Evolutionary conservation across 768 basidiomycete species (phyloP), one percentile per base, ranked within the genome.

Genomic region (Phylloporus scabripes): DNA sequence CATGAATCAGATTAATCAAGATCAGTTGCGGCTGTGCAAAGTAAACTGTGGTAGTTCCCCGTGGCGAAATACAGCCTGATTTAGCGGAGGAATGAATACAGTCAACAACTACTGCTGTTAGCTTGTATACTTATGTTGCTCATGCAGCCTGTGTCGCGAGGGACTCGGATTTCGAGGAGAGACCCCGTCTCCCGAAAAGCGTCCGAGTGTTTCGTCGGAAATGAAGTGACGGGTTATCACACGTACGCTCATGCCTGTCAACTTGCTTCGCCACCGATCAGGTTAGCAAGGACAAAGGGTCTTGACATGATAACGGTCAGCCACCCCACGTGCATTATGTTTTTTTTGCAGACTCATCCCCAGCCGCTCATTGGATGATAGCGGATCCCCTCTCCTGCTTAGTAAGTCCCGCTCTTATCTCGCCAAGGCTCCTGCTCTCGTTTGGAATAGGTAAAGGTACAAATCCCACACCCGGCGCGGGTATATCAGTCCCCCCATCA

Each of bases 371-470:
- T 60, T 60, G 60, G 60, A 48, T 51, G 60, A 60, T 60, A 60
- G 38, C 26, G 8, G 1, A 34, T 42, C 45, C 32, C 52, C 59
- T 60, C 49, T 53, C 33, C 1, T 28, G 54, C 49, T 60, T 52
- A 62, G 43, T 60, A 56, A 60, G 49, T 49, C 3, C 0, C 1
- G 1, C n/a, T 32, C 57, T 60, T 62, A 60, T 62, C 59, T 46
- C 21, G 50, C 55, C 59, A 50, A 56, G 44, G 41, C 0, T 21
- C 7, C 34, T 38, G 7, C 17, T 24, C 29, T 20, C 18, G 21
- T 21, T 53, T 46, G 41, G 38, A 48, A 53, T 28, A n/a, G 21
- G 40, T 26, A 21, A 52, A 49, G 51, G 56, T 48, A 37, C 33
- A 48, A 51, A 51, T 63, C 53, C 50, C 63, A 63, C 60, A 59